Percentiles rank a stretch among this genome's conserved stretches.
phyloP scores from a whole-genome alignment of 2,329 filamentous ascomycete genomes.

The Leptoxyphium fumago region DNA sequence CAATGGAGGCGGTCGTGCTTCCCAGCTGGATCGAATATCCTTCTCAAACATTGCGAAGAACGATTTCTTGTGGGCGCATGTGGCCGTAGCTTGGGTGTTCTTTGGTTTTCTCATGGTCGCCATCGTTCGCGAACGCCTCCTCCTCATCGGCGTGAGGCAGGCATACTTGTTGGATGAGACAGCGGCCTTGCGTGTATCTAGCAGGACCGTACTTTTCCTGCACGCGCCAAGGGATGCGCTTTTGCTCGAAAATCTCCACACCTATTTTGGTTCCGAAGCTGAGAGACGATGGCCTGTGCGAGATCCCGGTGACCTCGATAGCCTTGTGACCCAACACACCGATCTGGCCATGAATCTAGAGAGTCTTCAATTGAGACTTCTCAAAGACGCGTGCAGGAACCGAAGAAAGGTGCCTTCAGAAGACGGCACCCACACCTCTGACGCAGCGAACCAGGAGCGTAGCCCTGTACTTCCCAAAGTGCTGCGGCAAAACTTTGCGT shows the following conservation, averaged over 20 bases:
- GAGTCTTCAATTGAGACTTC: conserved; percentile 29
- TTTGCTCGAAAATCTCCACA: conserved; percentile 14
- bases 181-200: conserved; percentile 30
- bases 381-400: conserved; percentile 20
- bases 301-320: conserved; percentile 29
- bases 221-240: conserved; percentile 25
- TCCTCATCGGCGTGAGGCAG: conserved; percentile 33
- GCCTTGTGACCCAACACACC: conserved; percentile 30
- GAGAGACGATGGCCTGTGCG: conserved; percentile 29
- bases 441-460: conserved; percentile 39
- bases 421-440: conserved; percentile 4
- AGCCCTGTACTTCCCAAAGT: conserved; percentile 29
- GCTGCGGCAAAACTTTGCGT: conserved; percentile 16
- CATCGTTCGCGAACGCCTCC: conserved; percentile 32
- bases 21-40: conserved; percentile 17
- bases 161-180: conserved; percentile 31
- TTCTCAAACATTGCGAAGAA: conserved; percentile 27
- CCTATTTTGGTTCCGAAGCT: conserved; percentile 24
- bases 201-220: conserved; percentile 34
- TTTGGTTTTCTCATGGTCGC: conserved; percentile 25
- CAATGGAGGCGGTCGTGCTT: conserved; percentile 20
- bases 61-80: conserved; percentile 31
- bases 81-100: conserved; percentile 28
- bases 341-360: conserved; percentile 29
- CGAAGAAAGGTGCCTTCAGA: conserved; percentile 4